Base-by-base conservation (phyloP, 1,139 yeast genomes). In the Candida neerlandica region DNA sequence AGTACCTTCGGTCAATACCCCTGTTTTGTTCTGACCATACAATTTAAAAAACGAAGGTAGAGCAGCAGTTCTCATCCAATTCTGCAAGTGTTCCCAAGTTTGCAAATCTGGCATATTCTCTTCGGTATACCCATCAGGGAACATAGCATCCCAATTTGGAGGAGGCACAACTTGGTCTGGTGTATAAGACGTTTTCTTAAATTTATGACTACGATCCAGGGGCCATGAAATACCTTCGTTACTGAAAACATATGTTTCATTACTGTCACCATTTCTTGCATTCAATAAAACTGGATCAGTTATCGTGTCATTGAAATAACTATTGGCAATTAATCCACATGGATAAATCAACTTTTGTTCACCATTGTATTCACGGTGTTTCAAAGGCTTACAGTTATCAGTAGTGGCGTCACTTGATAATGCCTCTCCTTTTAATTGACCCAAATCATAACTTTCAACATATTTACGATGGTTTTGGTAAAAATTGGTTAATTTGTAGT, bases 301-400 rank as follows among this genome's bases (percentile, higher is more conserved):
- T 58, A 84, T 78, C 1, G 97, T 86, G 62, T 94, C 99, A 68
- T 95, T 94, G 72, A 94, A 94, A 63, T 84, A 67, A 1, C 98
- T 87, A 69, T 94, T 94, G 46, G 99, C 97, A 64, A 94, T 92
- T 53, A 94, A 75, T 0, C 99, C 99, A 71, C 99, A 94, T 7
- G 99, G 99, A 65, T 94, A 94, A 18, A 73, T 59, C 45, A 72
- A 61, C 53, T 69, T 74, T n/a, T 54, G 54, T 27, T 72, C 73
- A 15, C 69, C 72, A 37, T 78, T 76, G 27, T 58, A 53, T 2
- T 59, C 60, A 7, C 59, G 52, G 47, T 72, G 70, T 48, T 73
- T 75, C 61, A 87, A 66, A 1, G 91, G 90, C 44, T 75, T 72
- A 66, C 95, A 87, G 51, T 84, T 79, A 41, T 72, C 69, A 15